A percentile compares a stretch with the other conserved stretches of the same genome.
Conservation (phyloP, 495 filamentous ascomycete species). For the Daldinia caldariorum region DNA sequence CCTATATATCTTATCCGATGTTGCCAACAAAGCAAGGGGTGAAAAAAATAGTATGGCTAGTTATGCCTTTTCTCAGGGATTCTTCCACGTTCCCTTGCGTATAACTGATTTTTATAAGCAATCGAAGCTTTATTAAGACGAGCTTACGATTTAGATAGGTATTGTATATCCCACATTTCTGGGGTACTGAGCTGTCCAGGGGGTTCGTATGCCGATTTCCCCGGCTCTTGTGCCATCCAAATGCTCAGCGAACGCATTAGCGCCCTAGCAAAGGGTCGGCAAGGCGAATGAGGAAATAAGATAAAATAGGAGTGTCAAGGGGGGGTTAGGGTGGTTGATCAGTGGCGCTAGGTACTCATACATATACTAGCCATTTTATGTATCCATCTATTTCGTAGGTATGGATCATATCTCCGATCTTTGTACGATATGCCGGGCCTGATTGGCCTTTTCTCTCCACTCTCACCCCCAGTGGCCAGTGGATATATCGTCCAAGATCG, state of each 20-base stretch:
- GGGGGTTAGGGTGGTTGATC: neutral
- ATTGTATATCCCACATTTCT: neutral
- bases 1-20: constrained; percentile 18
- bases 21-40: constrained; percentile 14
- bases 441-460: constrained; percentile 13
- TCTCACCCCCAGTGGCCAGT: neutral
- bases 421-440: neutral
- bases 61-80: neutral
- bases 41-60: neutral
- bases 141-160: neutral
- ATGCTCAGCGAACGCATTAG: neutral
- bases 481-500: constrained; percentile 5
- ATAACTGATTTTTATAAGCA: neutral
- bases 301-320: neutral
- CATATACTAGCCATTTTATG: constrained; percentile 2
- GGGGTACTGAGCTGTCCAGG: neutral
- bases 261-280: neutral
- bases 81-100: neutral
- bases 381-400: neutral
- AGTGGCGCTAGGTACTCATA: neutral
- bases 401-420: constrained; percentile 6
- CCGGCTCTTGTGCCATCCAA: neutral
- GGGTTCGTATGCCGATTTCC: neutral
- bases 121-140: constrained; percentile 2
- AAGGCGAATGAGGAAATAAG: neutral